Conservation (phyloP, 148 eudicot genomes). For the Linanthus parryae region DNA sequence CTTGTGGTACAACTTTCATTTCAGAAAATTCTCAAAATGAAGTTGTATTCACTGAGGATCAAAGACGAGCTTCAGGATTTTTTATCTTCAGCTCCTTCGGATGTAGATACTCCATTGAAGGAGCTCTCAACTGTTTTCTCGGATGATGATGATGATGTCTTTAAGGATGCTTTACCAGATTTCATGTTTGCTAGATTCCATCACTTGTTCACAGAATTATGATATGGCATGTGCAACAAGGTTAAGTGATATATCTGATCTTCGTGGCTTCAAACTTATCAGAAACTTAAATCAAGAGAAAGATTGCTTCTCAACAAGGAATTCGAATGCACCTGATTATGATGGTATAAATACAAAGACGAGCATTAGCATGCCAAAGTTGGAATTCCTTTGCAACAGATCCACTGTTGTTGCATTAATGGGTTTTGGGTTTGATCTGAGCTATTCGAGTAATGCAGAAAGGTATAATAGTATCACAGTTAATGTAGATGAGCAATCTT, state of each 20-base stretch:
- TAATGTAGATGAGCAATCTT: constrained; percentile 29
- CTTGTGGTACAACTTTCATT: too few species aligned
- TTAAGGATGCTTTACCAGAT: constrained; percentile 78
- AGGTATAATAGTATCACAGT: constrained; percentile 19
- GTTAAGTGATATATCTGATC: constrained; percentile 4
- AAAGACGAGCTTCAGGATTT: constrained; percentile 80
- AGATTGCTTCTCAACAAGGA: constrained; percentile 57
- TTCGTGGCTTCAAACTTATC: constrained; percentile 20
- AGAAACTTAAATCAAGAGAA: constrained; percentile 30
- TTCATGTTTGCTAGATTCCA: constrained; percentile 46
- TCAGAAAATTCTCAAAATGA: too few species aligned
- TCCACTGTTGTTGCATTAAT: constrained; percentile 93
- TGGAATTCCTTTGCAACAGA: constrained; percentile 89
- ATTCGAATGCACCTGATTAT: constrained; percentile 68
- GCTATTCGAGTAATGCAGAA: constrained; percentile 33
- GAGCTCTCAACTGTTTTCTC: constrained; percentile 25
- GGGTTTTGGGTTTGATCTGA: constrained; percentile 69
- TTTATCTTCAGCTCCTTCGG: constrained; percentile 28
- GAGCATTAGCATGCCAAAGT: constrained; percentile 86
- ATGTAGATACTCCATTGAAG: constrained; percentile 29
- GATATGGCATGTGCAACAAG: constrained; percentile 3
- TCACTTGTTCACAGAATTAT: constrained; percentile 14
- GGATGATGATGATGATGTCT: constrained; percentile 73
- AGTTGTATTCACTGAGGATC: constrained; percentile 79
- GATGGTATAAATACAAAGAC: constrained; percentile 96